Evolutionary conservation across 2,329 filamentous ascomycete genomes (phyloP), one percentile per base, ranked within the genome.

Genomic region (Aureobasidium sp.): DNA sequence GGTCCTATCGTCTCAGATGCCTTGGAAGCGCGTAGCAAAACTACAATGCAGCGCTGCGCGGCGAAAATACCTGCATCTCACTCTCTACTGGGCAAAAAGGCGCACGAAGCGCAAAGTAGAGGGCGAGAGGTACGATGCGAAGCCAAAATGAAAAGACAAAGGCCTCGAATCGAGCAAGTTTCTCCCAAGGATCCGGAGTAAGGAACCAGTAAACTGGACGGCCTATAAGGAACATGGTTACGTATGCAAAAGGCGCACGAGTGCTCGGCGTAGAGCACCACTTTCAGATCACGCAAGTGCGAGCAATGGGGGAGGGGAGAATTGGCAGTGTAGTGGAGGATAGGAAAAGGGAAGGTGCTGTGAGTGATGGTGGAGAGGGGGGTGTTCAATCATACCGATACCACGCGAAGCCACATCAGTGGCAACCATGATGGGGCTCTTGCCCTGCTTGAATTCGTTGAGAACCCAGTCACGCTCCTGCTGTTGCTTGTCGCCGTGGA

Each of bases 371-470:
- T 76, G 66, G 71, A 71, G 72, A 72, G 67, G 72, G 72, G 74
- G 79, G 77, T 79, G 79, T 79, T 82, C 81, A 85, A 89, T 93
- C 91, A 96, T 95, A 97, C 94, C 94, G 81, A 99, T 97, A 91
- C 94, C 94, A 92, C 94, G 94, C 75, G 94, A 97, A 80, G 94
- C 94, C 80, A 99, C 94, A 75, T 97, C 94, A 68, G 94, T 99
- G 80, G 94, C 94, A 81, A 99, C 94, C 92, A 99, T 96, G 86
- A 99, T 96, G 75, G 94, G 94, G 81, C 91, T 96, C 84, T 97
- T 97, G 80, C 91, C 92, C 68, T 90, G 90, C 87, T 97, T 99
- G 86, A 99, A 99, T 78, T 97, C 93, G 78, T 97, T 95, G 75
- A 99, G 83, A 72, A 97, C 94, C 91, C 94, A 97, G 78, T 97